Evolutionary conservation across 257 asterid species (phyloP).

Genomic region (Solanum chiquidenum): DNA sequence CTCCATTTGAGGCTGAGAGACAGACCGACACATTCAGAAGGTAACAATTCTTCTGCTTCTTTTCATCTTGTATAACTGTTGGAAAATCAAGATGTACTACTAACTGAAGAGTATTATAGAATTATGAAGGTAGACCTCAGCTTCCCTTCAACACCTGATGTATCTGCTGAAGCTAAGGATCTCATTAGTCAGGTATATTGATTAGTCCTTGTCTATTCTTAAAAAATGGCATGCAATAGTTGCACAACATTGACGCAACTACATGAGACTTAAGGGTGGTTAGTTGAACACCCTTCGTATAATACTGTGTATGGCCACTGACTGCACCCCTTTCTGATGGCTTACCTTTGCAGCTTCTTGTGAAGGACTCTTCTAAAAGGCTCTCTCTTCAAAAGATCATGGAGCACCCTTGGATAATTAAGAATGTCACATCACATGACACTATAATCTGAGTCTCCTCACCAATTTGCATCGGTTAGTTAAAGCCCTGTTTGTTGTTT

Average conservation of each 20-base stretch:
- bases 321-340: not conserved
- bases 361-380: constrained; percentile 77
- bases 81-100: constrained; percentile 2
- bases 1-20: constrained; percentile 92
- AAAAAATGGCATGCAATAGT: not conserved
- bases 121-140: constrained; percentile 82
- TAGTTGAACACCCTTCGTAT: not conserved
- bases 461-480: not conserved
- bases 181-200: constrained; percentile 63
- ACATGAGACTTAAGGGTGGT: not conserved
- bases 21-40: constrained; percentile 76
- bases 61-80: not conserved
- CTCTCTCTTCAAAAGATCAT: constrained; percentile 64
- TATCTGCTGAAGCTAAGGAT: constrained; percentile 66
- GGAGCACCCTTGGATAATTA: constrained; percentile 84
- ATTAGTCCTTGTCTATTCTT: not conserved
- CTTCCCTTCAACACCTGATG: constrained; percentile 57
- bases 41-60: constrained; percentile 14
- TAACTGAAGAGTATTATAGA: constrained; percentile 9
- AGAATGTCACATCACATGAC: constrained; percentile 17
- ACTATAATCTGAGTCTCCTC: not conserved
- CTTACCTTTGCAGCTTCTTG: constrained; percentile 59
- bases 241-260: not conserved
- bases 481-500: not conserved
- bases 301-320: not conserved